Evolutionary conservation across 73 alveolate genomes (phyloP).

Genomic region (Tetrahymena elliotti): DNA sequence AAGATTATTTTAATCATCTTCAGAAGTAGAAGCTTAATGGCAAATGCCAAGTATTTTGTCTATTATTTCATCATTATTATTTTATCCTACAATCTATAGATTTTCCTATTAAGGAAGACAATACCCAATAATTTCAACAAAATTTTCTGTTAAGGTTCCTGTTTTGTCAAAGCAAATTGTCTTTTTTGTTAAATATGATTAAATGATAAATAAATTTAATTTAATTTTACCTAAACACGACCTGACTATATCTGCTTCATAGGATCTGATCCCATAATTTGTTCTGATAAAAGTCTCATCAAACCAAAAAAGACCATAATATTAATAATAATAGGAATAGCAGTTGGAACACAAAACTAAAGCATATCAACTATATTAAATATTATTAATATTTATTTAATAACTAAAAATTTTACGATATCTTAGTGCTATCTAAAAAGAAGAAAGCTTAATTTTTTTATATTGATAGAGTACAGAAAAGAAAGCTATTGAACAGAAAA

Average conservation of each 20-base stretch:
- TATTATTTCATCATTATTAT: neutral
- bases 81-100: neutral
- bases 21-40: neutral
- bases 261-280: slow-evolving; percentile 29
- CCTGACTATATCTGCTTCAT: slow-evolving; percentile 15
- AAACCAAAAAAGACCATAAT: neutral
- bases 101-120: neutral
- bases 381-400: neutral
- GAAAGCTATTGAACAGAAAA: neutral
- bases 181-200: neutral
- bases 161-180: slow-evolving; percentile 37
- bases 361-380: neutral
- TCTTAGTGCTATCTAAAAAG: neutral
- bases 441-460: neutral
- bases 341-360: neutral
- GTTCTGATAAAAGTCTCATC: neutral
- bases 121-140: slow-evolving; percentile 17
- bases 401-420: neutral
- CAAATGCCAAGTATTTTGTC: neutral
- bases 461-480: neutral
- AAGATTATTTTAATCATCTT: neutral
- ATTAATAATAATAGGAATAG: neutral
- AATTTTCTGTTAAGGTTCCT: slow-evolving; percentile 11
- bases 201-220: neutral
- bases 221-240: neutral